phyloP scores from a whole-genome alignment of 2,329 filamentous ascomycete species.

The Claviceps maximensis region DNA sequence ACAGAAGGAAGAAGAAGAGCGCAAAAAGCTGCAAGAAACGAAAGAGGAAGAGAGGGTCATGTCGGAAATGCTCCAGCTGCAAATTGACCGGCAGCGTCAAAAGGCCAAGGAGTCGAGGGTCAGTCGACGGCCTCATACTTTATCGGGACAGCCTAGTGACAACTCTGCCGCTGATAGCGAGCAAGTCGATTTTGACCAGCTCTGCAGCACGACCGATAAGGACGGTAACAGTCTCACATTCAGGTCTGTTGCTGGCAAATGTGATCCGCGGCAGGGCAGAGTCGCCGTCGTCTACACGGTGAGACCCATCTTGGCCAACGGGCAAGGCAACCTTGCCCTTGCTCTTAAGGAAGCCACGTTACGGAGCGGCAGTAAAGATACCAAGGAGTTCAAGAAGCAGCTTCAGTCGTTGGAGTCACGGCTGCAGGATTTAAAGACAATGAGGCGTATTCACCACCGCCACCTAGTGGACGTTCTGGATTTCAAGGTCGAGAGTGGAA shows the following conservation, averaged over 20 bases:
- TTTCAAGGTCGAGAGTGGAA: slow-evolving; percentile 58
- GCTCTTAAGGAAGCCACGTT: slow-evolving; percentile 61
- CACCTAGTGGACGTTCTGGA: slow-evolving; percentile 71
- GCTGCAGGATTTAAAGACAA: slow-evolving; percentile 58
- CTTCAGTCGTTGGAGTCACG: slow-evolving; percentile 64
- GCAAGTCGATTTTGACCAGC: slow-evolving; percentile 51
- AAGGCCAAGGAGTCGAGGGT: slow-evolving; percentile 51
- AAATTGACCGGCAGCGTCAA: slow-evolving; percentile 53
- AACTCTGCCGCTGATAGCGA: slow-evolving; percentile 18
- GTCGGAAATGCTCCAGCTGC: slow-evolving; percentile 58
- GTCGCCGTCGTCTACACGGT: slow-evolving; percentile 60
- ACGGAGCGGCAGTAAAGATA: slow-evolving; percentile 41
- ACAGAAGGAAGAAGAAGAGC: slow-evolving; percentile 38
- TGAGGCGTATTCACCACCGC: slow-evolving; percentile 62
- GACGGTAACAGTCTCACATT: slow-evolving; percentile 54
- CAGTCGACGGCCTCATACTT: slow-evolving; percentile 37
- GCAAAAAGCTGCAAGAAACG: slow-evolving; percentile 40
- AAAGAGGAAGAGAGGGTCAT: slow-evolving; percentile 59
- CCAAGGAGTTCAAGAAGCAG: slow-evolving; percentile 56
- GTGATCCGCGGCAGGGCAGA: slow-evolving; percentile 50
- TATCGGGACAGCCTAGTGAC: slow-evolving; percentile 14
- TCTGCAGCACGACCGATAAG: slow-evolving; percentile 48
- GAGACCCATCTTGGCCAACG: slow-evolving; percentile 47
- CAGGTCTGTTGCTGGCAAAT: slow-evolving; percentile 56
- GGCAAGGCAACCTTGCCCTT: slow-evolving; percentile 46